Evolutionary conservation across 1,284 basidiomycete genomes (phyloP), one percentile per base, ranked within the genome.

Genomic region (Trametes polyzona): DNA sequence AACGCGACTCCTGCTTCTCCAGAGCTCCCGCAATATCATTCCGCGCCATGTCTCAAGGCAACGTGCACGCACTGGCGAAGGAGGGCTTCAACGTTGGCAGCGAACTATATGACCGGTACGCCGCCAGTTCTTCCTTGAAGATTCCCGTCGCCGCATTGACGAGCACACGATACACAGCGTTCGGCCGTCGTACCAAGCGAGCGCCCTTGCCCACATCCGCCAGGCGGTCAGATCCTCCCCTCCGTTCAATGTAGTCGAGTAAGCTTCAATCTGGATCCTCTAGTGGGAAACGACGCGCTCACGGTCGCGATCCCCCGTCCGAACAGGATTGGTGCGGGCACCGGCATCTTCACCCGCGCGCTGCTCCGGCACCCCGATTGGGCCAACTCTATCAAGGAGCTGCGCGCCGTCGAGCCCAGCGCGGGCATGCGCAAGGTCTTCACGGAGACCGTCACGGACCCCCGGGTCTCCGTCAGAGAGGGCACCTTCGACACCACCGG

Each of bases 341-440:
- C 90, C 2, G 91, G 90, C 4, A 82, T 93, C 47, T 93, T 92
- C 70, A 92, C 91, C 21, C 83, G 90, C 16, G 87, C 89, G 2
- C 70, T 93, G 23, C 75, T 93, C 40, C 79, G 81, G 3, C 81
- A 90, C 69, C 76, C 82, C 7, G 78, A 80, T 41, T 87, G 82
- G 80, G 66, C 78, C 14, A 66, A 71, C 7, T 66, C 69, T 41
- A 75, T 93, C 49, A 74, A 74, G 37, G 67, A 78, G 53, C 70
- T 91, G 17, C 78, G 74, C 52, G 90, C 90, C 3, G 63, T 90
- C 33, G 91, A 93, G 68, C 90, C 91, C 14, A 89, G 86, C 64
- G 76, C 77, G 47, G 90, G 88, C 54, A 91, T 91, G 89, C 80
- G 89, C 58, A 74, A 78, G 6, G 74, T 80, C 4, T 89, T 90